These are phyloP conservation scores for Aquilaria malaccensis DNA, from an alignment of 345 rosid genomes.

Conservation along the genomic window DNA sequence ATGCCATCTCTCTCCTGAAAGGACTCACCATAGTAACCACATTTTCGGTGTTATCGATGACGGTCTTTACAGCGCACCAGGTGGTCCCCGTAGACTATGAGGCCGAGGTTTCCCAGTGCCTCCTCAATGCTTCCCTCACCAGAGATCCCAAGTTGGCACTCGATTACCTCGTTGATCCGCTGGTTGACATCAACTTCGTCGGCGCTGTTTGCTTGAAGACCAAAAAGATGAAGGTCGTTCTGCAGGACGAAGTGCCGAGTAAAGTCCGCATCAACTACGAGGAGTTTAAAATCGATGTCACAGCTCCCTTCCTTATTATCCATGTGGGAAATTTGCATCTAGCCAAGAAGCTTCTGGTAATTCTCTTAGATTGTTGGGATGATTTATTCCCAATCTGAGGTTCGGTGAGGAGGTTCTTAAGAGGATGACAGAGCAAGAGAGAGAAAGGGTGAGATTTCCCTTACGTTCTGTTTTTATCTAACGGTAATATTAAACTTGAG, in stretches of 20 bases:
- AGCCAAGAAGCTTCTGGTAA: slow-evolving; percentile 80
- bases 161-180: slow-evolving; percentile 62
- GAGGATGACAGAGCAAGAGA: too few species aligned
- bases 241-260: slow-evolving; percentile 51
- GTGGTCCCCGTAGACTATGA: slow-evolving; percentile 89
- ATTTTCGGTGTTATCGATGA: slow-evolving; percentile 32
- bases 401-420: too few species aligned
- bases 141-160: slow-evolving; percentile 55
- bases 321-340: slow-evolving; percentile 70
- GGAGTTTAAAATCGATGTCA: slow-evolving; percentile 93
- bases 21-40: slow-evolving; percentile 2
- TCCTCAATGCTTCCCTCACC: slow-evolving; percentile 60
- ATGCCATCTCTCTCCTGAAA: slow-evolving; percentile 14
- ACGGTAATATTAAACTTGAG: too few species aligned
- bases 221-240: slow-evolving; percentile 58
- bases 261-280: slow-evolving; percentile 59
- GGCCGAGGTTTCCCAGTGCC: slow-evolving; percentile 77
- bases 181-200: slow-evolving; percentile 76
- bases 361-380: not conserved
- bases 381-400: too few species aligned
- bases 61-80: slow-evolving; percentile 76
- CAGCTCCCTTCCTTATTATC: slow-evolving; percentile 83
- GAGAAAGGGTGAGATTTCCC: too few species aligned
- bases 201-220: slow-evolving; percentile 74
- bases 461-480: too few species aligned